Base-by-base conservation (phyloP, 2,329 filamentous ascomycete genomes). In the Aaosphaeria pasadenensis region DNA sequence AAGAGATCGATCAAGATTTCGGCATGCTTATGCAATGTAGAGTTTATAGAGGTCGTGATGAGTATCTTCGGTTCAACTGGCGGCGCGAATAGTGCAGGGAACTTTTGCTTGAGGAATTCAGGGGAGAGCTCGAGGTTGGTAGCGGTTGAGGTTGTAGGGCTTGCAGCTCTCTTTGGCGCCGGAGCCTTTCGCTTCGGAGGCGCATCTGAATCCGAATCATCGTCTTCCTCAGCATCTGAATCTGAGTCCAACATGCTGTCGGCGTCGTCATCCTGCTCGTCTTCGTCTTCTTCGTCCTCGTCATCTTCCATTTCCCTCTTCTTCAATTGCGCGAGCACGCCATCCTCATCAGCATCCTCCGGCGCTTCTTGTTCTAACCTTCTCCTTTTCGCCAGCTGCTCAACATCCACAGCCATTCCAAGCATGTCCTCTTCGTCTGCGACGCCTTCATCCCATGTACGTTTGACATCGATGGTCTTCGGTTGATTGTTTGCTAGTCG, bases 41-140 rank as follows among this genome's bases (percentile, higher is more conserved):
- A 90, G 74, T 96, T 91, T 62, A 96, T 79, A 9, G 85, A 88
- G 6, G 94, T 97, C 1, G 94, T 99, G 64, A 99, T 82, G 36
- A 99, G 84, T 54, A 97, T 85, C 72, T 96, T 95, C 44, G 94
- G 91, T 31, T 72, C 50, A 73, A 72, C 47, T 76, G 80, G 42
- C 77, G 82, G 32, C 77, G 62, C 52, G 72, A 84, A 86, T 28
- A 85, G 74, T 5, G 74, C 71, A 4, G 80, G 83, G 61, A 85
- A 86, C 66, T 82, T 83, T 39, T 79, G 74, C 38, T 80, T 65
- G 35, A 86, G 74, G 17, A 79, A 78, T 58, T 85, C 82, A 3
- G 83, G 82, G 0, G 80, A 81, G 7, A 84, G 73, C 52, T 78
- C 78, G 28, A 85, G 70, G 56, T 84, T 83, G 9, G 82, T 84